Conservation (phyloP, 148 eudicot species). For the Rhododendron molle region DNA sequence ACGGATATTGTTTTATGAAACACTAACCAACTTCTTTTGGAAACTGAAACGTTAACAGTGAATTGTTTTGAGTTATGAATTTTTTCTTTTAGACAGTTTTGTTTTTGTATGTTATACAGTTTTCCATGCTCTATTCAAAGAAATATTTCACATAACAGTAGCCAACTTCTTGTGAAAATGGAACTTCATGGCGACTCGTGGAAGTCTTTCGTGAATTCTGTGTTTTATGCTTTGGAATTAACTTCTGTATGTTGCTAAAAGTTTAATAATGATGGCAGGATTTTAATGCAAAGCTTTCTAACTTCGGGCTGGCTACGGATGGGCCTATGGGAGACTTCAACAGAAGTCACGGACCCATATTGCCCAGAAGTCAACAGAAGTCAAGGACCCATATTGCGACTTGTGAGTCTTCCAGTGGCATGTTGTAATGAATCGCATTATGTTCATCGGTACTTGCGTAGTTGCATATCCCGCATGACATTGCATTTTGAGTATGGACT, state of each 20-base stretch:
- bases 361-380: no score
- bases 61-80: background rate
- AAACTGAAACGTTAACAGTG: background rate
- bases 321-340: slow-evolving; percentile 88
- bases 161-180: background rate
- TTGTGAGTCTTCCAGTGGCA: slow-evolving; percentile 35
- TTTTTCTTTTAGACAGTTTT: background rate
- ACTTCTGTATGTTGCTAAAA: background rate
- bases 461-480: background rate
- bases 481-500: background rate
- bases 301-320: slow-evolving; percentile 82
- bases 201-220: background rate
- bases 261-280: slow-evolving; percentile 35
- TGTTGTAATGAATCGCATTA: background rate
- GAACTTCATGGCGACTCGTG: background rate
- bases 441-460: background rate
- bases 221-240: background rate
- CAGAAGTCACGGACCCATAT: no score
- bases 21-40: background rate
- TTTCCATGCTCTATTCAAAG: background rate
- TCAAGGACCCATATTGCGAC: slow-evolving; percentile 75
- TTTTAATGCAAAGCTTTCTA: slow-evolving; percentile 81
- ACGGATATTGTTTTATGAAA: background rate
- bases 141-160: background rate
- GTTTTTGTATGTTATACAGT: background rate